A percentile compares a stretch with the other conserved stretches of the same genome.
These are phyloP conservation scores for Camellia lanceoleosa DNA, from an alignment of 148 eudicot species.

Conservation along the genomic window DNA sequence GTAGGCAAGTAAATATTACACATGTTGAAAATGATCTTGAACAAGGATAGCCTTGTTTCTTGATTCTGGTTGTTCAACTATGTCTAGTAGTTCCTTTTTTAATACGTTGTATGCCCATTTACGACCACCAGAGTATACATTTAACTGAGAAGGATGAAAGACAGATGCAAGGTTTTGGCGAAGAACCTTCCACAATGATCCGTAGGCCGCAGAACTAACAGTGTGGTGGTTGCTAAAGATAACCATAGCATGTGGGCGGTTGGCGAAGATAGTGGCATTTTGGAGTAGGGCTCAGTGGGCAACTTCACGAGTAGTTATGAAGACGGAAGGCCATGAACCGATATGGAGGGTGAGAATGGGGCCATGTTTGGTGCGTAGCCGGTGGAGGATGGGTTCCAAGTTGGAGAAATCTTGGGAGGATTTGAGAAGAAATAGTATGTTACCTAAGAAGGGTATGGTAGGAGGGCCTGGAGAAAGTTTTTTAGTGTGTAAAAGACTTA, in stretches of 20 bases:
- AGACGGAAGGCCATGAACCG: conserved; percentile 22
- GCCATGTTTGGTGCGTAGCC: conserved; percentile 25
- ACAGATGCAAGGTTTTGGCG: conserved; percentile 15
- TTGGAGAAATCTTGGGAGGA: conserved; percentile 19
- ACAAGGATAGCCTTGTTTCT: background rate
- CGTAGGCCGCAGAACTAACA: conserved; percentile 36
- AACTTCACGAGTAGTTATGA: conserved; percentile 20
- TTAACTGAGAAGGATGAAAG: conserved; percentile 11
- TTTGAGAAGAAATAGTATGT: conserved; percentile 14
- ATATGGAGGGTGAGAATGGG: conserved; percentile 32
- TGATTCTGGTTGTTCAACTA: background rate
- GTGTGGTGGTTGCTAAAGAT: conserved; percentile 36
- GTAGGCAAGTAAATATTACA: conserved; percentile 28
- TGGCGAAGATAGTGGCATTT: conserved; percentile 37
- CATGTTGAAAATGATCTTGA: conserved; percentile 25
- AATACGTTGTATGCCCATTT: conserved; percentile 14
- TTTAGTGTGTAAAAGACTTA: background rate
- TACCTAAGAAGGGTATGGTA: conserved; percentile 17
- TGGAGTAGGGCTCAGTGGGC: conserved; percentile 40
- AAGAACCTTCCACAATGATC: conserved; percentile 24
- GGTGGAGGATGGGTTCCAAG: conserved; percentile 19
- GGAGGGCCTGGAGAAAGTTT: conserved; percentile 16
- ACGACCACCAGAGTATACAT: conserved; percentile 8
- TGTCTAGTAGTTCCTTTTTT: background rate
- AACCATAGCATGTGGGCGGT: conserved; percentile 29